Conservation (phyloP, 257 asterid species). For the Parsonsia alboflavescens region DNA sequence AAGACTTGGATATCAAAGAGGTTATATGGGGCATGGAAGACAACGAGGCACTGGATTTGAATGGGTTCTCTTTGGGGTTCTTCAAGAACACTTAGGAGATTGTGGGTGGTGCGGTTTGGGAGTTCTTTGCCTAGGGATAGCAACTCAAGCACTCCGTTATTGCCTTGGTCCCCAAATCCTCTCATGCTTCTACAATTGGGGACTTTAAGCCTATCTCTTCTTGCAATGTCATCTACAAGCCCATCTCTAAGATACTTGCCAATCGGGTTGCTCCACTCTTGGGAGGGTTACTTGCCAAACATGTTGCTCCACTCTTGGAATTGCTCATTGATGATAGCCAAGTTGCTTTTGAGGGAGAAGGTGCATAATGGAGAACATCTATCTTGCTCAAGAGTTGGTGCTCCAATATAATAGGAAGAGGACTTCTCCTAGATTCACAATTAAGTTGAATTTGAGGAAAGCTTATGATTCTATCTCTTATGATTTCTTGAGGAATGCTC, state of each 20-base stretch:
- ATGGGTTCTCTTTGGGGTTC: too few relatives aligned
- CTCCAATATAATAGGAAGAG: background rate
- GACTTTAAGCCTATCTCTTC: background rate
- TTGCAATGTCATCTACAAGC: background rate
- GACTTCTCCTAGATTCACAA: background rate
- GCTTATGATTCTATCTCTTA: background rate
- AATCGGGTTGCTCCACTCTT: too few relatives aligned
- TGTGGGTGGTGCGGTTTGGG: background rate
- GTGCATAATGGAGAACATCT: background rate
- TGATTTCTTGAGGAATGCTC: background rate
- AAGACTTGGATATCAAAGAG: too few relatives aligned
- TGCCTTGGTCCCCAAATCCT: background rate
- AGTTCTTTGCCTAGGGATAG: background rate
- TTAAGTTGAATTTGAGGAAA: too few relatives aligned
- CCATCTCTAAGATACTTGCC: background rate
- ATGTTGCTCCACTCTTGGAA: too few relatives aligned
- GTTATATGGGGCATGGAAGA: too few relatives aligned
- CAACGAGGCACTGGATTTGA: too few relatives aligned
- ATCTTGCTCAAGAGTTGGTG: background rate
- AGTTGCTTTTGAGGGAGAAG: background rate
- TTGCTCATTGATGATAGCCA: background rate
- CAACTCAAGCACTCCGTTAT: background rate
- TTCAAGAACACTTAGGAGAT: too few relatives aligned
- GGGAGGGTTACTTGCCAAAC: background rate
- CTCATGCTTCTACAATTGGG: background rate